Evolutionary conservation across 306 rosid genomes (phyloP).

Genomic region (Pyrus betulifolia): DNA sequence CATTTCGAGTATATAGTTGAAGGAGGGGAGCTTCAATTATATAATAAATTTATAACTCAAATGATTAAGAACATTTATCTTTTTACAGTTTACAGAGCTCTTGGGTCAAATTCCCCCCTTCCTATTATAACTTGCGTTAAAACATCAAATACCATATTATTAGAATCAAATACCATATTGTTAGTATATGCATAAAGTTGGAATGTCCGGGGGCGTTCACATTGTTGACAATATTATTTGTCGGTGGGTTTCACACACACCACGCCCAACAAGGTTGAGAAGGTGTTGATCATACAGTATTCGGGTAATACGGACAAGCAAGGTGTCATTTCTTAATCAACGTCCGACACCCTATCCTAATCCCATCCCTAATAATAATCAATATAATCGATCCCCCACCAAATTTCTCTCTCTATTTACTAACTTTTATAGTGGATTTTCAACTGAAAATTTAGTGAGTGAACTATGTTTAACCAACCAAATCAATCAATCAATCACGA

Average conservation of each 20-base stretch:
- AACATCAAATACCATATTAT: background rate
- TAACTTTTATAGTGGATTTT: background rate
- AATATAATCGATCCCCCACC: too few relatives aligned
- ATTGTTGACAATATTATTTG: background rate
- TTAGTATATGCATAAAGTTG: background rate
- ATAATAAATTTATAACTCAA: too few relatives aligned
- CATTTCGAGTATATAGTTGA: too few relatives aligned
- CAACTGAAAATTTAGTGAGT: background rate
- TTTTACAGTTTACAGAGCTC: too few relatives aligned
- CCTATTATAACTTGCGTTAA: too few relatives aligned
- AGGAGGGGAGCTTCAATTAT: too few relatives aligned
- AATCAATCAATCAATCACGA: background rate
- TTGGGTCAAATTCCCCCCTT: too few relatives aligned
- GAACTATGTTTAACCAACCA: background rate
- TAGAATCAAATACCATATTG: background rate
- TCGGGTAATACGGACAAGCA: background rate
- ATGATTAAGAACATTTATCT: too few relatives aligned
- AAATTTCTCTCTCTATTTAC: background rate
- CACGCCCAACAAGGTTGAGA: background rate
- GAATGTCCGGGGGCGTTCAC: background rate
- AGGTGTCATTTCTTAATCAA: background rate
- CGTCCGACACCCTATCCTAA: background rate
- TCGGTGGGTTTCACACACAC: conserved; percentile 16
- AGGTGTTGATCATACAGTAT: background rate
- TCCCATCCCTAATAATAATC: background rate